A percentile compares a stretch with the other conserved stretches of the same genome.
These are phyloP conservation scores for Hymenoscyphus albidus DNA, from an alignment of 2,329 filamentous ascomycete species.

Conservation along the genomic window DNA sequence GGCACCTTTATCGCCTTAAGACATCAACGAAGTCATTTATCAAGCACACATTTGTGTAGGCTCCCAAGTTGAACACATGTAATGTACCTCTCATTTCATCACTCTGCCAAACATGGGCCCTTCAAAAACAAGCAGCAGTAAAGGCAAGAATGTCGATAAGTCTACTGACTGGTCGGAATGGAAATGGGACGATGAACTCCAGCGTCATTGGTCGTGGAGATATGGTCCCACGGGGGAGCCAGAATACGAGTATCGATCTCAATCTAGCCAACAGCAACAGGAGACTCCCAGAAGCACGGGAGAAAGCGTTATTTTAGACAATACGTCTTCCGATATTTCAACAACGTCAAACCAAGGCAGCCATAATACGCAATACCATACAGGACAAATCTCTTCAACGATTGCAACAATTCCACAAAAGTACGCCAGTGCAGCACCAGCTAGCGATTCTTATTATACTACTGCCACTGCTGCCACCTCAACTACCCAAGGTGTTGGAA, in stretches of 20 bases:
- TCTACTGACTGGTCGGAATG: constrained; percentile 18
- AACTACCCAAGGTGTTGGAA: not conserved
- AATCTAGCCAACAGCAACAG: constrained; percentile 10
- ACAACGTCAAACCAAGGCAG: not conserved
- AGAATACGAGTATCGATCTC: constrained; percentile 8
- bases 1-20: not conserved
- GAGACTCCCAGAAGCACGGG: constrained; percentile 11
- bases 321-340: not conserved
- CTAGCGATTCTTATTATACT: constrained; percentile 8
- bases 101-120: constrained; percentile 10
- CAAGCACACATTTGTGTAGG: not conserved
- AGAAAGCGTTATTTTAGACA: not conserved
- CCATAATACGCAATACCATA: not conserved
- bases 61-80: not conserved
- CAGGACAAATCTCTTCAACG: not conserved
- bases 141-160: constrained; percentile 15
- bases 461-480: not conserved
- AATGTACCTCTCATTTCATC: not conserved
- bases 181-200: constrained; percentile 13
- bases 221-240: constrained; percentile 4
- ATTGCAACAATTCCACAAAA: not conserved
- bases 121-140: constrained; percentile 13
- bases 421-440: not conserved
- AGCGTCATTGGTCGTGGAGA: constrained; percentile 13
- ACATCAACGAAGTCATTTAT: not conserved